phyloP scores from a whole-genome alignment of 176 grass and related monocot genomes.

The Poa pratensis region DNA sequence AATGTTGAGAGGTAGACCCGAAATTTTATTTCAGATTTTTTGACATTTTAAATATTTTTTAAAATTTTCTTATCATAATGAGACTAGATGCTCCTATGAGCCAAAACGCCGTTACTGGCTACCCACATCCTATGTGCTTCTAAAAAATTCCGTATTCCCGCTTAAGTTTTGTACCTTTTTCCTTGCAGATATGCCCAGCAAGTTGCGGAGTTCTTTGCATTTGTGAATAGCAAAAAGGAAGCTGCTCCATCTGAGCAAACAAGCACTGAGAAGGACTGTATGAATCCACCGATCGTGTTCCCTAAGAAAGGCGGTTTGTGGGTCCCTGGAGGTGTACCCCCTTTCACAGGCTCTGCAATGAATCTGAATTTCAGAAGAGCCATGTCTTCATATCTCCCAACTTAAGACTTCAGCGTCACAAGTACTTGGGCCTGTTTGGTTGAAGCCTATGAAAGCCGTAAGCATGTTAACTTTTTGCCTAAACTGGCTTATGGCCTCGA shows the following conservation, averaged over 20 bases:
- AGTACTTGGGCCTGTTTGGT: conserved; percentile 15
- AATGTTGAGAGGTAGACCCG: no score
- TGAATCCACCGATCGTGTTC: conserved; percentile 59
- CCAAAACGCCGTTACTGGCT: no score
- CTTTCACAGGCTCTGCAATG: conserved; percentile 44
- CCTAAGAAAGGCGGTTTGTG: conserved; percentile 58
- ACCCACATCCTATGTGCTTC: background rate
- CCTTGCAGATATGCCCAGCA: conserved; percentile 75
- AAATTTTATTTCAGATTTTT: no score
- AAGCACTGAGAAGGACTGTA: conserved; percentile 29
- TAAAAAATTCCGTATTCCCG: conserved; percentile 15
- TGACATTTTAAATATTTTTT: no score
- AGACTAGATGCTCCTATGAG: no score
- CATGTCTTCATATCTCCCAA: conserved; percentile 73
- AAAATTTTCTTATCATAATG: no score
- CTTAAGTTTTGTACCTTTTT: background rate
- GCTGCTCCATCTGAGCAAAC: conserved; percentile 47
- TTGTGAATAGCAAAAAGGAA: conserved; percentile 97
- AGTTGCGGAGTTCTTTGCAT: conserved; percentile 95
- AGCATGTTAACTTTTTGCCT: conserved; percentile 7
- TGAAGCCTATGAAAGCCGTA: background rate
- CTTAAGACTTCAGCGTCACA: conserved; percentile 45
- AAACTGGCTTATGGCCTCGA: background rate
- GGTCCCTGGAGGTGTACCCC: conserved; percentile 53
- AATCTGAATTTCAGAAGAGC: conserved; percentile 67